Base-by-base conservation (phyloP, 108 stramenopile species). In the Cyclotella distinguenda region DNA sequence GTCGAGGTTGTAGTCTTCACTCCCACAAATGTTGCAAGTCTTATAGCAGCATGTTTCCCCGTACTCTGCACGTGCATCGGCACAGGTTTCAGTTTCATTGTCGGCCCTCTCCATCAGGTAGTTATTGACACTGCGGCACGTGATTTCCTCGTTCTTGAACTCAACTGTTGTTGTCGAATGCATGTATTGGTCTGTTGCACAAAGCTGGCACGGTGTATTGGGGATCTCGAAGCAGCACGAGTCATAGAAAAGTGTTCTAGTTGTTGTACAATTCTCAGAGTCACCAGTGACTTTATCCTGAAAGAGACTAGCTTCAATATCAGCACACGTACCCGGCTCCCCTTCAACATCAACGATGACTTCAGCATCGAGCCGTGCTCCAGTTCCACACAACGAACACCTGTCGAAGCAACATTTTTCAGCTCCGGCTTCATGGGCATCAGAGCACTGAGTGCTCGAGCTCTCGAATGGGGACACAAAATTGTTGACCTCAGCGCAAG, bases 141-240 rank as follows among this genome's bases (percentile, higher is more conserved):
- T 49, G 16, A 68, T 62, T 55, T 61, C 53, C 9, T 68, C 74
- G 16, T 62, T 51, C 63, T 76, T 68, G 25, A 76, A 68, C 31
- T 63, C 61, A 10, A 76, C 67, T 28, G 49, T 46, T 42, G 60
- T 62, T 27, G 67, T 38, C 23, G 50, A 56, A 33, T 62, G 67
- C 67, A 76, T 68, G 62, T 76, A 76, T 21, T 76, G 62, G 39
- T 68, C 67, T 32, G 58, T 67, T 33, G 57, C 58, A 39, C 74
- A 76, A 25, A 76, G 62, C 45, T 76, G 67, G 27, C 74, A 76
- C 16, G 67, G 56, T 51, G 60, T 38, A 47, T 35, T 32, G 15
- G 74, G 74, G 32, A 76, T 76, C 55, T 76, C 57, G 32, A 76
- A 76, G 22, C 74, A 76, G 62, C 74, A 76, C 19, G 66, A 42